Evolutionary conservation across 2,329 filamentous ascomycete genomes (phyloP), one percentile per base, ranked within the genome.

Genomic region (Cercospora janseana): DNA sequence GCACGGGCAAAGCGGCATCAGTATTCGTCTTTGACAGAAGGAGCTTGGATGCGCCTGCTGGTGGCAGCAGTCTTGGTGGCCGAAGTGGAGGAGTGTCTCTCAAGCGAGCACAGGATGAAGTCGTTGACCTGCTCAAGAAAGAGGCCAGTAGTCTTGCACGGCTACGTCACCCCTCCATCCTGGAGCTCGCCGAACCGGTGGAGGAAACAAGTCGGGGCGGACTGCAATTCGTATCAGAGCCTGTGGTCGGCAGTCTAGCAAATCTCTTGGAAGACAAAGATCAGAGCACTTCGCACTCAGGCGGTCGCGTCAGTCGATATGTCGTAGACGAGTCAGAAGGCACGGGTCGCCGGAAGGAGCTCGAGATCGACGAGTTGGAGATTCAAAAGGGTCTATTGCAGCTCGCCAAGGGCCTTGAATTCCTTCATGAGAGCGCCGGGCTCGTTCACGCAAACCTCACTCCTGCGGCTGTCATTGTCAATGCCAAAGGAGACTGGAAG

Each of bases 401-500:
- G 69, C 80, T 98, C 56, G 91, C 86, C 64, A 96, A 96, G 68
- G 92, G 91, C 2, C 76, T 97, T 23, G 92, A 97, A 70, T 97
- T 97, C 66, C 73, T 97, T 53, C 92, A 97, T 66, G 92, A 97
- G 66, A 95, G 92, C 66, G 92, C 92, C 7, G 89, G 89, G 1
- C 78, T 98, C 41, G 88, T 97, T 0, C 93, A 98, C 70, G 89
- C 87, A 40, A 98, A 98, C 66, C 70, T 98, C 57, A 97, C 91
- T 0, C 93, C 93, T 0, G 92, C 97, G 57, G 88, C 91, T 13
- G 83, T 98, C 57, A 86, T 95, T 58, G 83, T 98, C 69, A 98
- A 98, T 71, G 82, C 88, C 31, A 98, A 98, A 81, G 95, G 88
- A 40, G 93, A 98, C 70, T 98, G 93, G 93, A 98, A 98, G 69